Evolutionary conservation across 208 protist species (phyloP).

Genomic region (Wallacemonas rigidus): DNA sequence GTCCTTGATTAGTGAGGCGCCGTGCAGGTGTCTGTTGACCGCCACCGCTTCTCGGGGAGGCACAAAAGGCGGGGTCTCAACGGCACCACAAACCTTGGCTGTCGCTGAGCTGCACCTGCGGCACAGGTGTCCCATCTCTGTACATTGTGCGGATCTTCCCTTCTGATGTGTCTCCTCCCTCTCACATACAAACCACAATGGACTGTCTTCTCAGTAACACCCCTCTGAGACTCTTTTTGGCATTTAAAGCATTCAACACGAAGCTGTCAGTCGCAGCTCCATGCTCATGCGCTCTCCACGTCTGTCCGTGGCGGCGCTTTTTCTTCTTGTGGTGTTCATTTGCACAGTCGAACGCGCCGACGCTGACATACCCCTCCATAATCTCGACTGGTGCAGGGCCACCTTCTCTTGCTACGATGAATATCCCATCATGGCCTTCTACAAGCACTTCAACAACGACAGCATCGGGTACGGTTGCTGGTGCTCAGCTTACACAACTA

Average conservation of each 20-base stretch:
- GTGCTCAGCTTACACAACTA: background rate
- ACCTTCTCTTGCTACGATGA: background rate
- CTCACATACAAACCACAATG: too few relatives aligned
- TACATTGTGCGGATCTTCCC: too few relatives aligned
- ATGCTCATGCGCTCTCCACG: background rate
- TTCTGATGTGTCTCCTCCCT: too few relatives aligned
- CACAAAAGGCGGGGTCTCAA: too few relatives aligned
- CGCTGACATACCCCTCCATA: background rate
- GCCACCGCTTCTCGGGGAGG: too few relatives aligned
- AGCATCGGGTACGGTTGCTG: background rate
- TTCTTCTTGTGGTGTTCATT: background rate
- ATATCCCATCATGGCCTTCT: background rate
- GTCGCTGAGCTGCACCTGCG: too few relatives aligned
- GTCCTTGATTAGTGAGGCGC: background rate
- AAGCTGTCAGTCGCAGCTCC: background rate
- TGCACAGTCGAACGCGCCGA: background rate
- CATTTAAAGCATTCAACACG: background rate
- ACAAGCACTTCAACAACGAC: background rate
- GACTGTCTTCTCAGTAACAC: too few relatives aligned
- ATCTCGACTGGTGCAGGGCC: background rate
- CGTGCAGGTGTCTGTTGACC: background rate
- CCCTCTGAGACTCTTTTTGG: too few relatives aligned
- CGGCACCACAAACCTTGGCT: too few relatives aligned
- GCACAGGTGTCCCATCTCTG: too few relatives aligned
- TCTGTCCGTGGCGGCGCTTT: background rate